Evolutionary conservation across 2,329 filamentous ascomycete species (phyloP).

Genomic region (Berkeleyomyces basicola): DNA sequence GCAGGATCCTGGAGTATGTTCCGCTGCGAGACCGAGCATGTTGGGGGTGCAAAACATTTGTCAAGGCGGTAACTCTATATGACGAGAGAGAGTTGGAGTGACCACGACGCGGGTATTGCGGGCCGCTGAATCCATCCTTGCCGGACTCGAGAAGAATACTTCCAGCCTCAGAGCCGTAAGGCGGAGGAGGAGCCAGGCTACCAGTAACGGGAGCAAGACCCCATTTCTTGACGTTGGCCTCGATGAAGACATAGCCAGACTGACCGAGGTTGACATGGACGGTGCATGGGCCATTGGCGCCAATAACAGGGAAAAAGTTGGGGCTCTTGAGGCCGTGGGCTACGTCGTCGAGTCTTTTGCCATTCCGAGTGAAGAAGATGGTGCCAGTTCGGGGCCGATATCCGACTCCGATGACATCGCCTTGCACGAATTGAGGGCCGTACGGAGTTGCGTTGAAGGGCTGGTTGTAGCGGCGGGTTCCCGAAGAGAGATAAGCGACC

Average conservation of each 20-base stretch:
- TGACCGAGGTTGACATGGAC: conserved; percentile 97
- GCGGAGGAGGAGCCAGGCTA: conserved; percentile 83
- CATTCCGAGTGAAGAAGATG: conserved; percentile 96
- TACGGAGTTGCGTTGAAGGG: conserved; percentile 70
- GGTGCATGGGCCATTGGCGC: conserved; percentile 79
- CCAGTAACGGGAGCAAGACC: conserved; percentile 90
- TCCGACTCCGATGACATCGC: conserved; percentile 88
- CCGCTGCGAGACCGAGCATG: conserved; percentile 63
- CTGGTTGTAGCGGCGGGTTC: conserved; percentile 79
- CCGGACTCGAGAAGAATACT: conserved; percentile 88
- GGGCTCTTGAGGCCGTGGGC: conserved; percentile 83
- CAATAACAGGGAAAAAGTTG: conserved; percentile 96
- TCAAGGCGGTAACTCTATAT: conserved; percentile 20
- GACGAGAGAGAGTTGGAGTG: conserved; percentile 29
- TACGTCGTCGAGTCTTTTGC: conserved; percentile 91
- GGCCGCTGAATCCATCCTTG: conserved; percentile 33
- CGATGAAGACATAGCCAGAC: conserved; percentile 95
- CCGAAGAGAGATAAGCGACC: conserved; percentile 77
- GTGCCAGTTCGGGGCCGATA: conserved; percentile 89
- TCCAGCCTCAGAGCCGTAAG: conserved; percentile 92
- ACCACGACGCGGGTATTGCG: conserved; percentile 15
- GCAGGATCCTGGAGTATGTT: conserved; percentile 51
- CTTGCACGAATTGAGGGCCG: conserved; percentile 72
- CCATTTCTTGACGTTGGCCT: conserved; percentile 99
- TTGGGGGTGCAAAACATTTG: conserved; percentile 34